Conservation (phyloP, 1,139 yeast genomes). For the Blastobotrys proliferans region DNA sequence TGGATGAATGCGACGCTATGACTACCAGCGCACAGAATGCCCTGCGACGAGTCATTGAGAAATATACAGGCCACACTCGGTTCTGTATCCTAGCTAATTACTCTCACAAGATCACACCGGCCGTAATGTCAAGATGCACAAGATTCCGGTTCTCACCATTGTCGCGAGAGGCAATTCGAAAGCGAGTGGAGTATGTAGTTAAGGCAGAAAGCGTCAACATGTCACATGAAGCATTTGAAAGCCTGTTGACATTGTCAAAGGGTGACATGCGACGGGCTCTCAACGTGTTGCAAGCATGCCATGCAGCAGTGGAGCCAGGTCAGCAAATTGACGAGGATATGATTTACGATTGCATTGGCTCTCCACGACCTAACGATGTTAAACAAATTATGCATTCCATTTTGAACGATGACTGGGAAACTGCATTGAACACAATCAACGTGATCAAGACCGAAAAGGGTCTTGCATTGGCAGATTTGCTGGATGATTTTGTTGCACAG, state of each 20-base stretch:
- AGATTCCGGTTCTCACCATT: conserved; percentile 90
- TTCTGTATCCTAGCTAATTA: conserved; percentile 96
- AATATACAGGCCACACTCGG: conserved; percentile 89
- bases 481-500: conserved; percentile 69
- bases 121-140: conserved; percentile 89
- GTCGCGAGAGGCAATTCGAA: conserved; percentile 58
- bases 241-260: conserved; percentile 64
- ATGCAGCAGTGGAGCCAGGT: conserved; percentile 43
- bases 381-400: conserved; percentile 71
- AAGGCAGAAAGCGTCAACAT: conserved; percentile 61
- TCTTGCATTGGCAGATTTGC: conserved; percentile 79
- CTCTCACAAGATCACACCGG: conserved; percentile 93
- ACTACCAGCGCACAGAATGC: conserved; percentile 97
- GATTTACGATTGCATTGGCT: conserved; percentile 93
- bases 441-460: conserved; percentile 70
- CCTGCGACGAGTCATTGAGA: conserved; percentile 83
- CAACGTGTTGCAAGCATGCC: conserved; percentile 91
- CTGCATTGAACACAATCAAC: conserved; percentile 62
- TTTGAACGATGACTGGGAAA: conserved; percentile 83
- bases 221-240: conserved; percentile 53
- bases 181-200: conserved; percentile 64
- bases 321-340: conserved; percentile 56
- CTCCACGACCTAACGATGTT: conserved; percentile 86
- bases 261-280: conserved; percentile 98
- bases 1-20: conserved; percentile 99